A percentile compares a stretch with the other conserved stretches of the same genome.
Conservation (phyloP, 164 flowering plant species). For the Litsea cubeba region DNA sequence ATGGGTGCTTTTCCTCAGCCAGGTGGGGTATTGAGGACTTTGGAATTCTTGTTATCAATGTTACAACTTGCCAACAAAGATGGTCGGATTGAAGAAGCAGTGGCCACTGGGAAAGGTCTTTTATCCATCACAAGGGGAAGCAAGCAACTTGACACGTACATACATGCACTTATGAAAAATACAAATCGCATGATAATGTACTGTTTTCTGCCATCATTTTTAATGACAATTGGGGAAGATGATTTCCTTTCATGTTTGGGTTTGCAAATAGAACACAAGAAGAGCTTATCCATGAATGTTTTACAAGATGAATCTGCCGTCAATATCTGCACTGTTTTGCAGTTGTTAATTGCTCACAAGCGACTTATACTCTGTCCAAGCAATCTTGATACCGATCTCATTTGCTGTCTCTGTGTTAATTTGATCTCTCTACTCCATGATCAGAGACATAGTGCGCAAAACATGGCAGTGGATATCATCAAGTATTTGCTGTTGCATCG, state of each 20-base stretch:
- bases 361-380: conserved; percentile 85
- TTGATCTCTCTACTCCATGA: conserved; percentile 78
- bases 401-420: conserved; percentile 86
- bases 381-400: conserved; percentile 85
- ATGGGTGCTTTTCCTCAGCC: conserved; percentile 98
- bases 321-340: conserved; percentile 73
- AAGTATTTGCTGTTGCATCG: conserved; percentile 87
- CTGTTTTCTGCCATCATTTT: conserved; percentile 90
- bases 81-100: conserved; percentile 84
- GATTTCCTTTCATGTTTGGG: conserved; percentile 70
- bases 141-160: conserved; percentile 83
- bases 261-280: conserved; percentile 61
- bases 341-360: conserved; percentile 82
- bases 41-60: conserved; percentile 94
- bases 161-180: conserved; percentile 83
- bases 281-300: conserved; percentile 24
- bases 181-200: conserved; percentile 87
- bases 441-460: conserved; percentile 53
- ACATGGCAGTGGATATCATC: conserved; percentile 68
- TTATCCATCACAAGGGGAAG: conserved; percentile 84
- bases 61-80: conserved; percentile 94
- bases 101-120: conserved; percentile 73
- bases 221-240: conserved; percentile 71
- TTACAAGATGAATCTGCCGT: conserved; percentile 53
- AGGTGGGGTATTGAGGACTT: conserved; percentile 57